These are phyloP conservation scores for Pestalotiopsis sp. DNA, from an alignment of 2,329 filamentous ascomycete genomes.

Conservation along the genomic window DNA sequence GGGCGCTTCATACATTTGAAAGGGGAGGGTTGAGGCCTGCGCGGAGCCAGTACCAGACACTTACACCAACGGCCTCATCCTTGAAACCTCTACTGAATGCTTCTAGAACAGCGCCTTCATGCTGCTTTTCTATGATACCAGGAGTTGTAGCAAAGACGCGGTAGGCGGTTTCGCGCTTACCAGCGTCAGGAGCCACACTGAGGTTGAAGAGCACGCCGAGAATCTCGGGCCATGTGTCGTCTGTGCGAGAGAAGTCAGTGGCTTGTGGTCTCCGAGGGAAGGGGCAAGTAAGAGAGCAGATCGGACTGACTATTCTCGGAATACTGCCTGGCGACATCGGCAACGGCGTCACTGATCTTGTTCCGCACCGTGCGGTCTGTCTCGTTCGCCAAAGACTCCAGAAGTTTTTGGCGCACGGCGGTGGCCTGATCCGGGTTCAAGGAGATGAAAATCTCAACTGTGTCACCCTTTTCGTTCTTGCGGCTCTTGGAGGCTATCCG, in stretches of 20 bases:
- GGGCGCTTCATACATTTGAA: neutral
- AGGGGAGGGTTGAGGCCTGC: conserved; percentile 12
- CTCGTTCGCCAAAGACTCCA: conserved; percentile 76
- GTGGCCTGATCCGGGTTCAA: conserved; percentile 71
- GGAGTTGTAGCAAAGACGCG: conserved; percentile 94
- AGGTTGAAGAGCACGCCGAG: conserved; percentile 83
- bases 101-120: conserved; percentile 83
- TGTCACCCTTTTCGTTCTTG: conserved; percentile 71
- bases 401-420: conserved; percentile 79
- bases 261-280: neutral
- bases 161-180: conserved; percentile 89
- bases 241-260: conserved; percentile 44
- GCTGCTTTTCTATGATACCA: conserved; percentile 92
- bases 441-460: conserved; percentile 82
- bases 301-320: conserved; percentile 75
- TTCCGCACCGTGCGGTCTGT: conserved; percentile 75
- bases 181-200: conserved; percentile 80
- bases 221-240: conserved; percentile 85
- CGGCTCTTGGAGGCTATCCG: conserved; percentile 87
- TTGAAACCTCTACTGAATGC: conserved; percentile 93
- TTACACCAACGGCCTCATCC: conserved; percentile 78
- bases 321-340: conserved; percentile 93
- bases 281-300: neutral
- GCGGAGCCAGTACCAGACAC: conserved; percentile 22
- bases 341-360: conserved; percentile 97